These are phyloP conservation scores for Pezicula radicicola DNA, from an alignment of 2,329 filamentous ascomycete genomes.

Conservation along the genomic window DNA sequence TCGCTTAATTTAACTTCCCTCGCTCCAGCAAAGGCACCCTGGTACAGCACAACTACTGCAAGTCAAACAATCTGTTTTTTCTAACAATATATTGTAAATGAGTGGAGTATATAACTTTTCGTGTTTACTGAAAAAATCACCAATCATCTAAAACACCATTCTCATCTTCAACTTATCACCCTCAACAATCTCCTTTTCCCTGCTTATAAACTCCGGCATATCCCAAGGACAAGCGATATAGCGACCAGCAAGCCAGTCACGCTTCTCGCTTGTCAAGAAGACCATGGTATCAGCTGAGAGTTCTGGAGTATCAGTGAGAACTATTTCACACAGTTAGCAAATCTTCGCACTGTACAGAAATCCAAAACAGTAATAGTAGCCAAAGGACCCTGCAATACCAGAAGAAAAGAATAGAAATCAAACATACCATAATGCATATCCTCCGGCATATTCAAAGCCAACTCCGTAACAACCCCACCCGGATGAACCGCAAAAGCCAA, in stretches of 20 bases:
- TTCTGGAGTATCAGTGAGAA: slow-evolving; percentile 27
- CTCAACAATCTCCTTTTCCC: slow-evolving; percentile 38
- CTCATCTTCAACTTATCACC: slow-evolving; percentile 31
- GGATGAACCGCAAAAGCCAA: slow-evolving; percentile 37
- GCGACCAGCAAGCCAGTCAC: slow-evolving; percentile 42
- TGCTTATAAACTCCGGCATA: slow-evolving; percentile 39
- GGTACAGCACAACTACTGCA: too few relatives aligned
- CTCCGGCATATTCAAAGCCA: slow-evolving; percentile 8
- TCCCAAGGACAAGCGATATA: slow-evolving; percentile 45
- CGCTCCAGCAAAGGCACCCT: too few relatives aligned
- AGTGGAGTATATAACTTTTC: too few relatives aligned
- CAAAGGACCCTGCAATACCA: slow-evolving; percentile 7
- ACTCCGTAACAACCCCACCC: slow-evolving; percentile 23
- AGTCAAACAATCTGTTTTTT: too few relatives aligned
- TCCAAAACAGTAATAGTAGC: neutral
- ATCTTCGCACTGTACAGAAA: neutral
- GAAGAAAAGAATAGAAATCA: too few relatives aligned
- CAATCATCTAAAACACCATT: slow-evolving; percentile 13
- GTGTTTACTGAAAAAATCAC: too few relatives aligned
- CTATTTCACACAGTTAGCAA: slow-evolving; percentile 17
- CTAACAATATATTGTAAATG: too few relatives aligned
- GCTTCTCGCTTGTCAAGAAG: slow-evolving; percentile 37
- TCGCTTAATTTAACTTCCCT: too few relatives aligned
- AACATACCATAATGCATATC: neutral
- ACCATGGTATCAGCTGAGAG: slow-evolving; percentile 40